Conservation (phyloP, 768 basidiomycete species). For the Stropharia rugosoannulata region DNA sequence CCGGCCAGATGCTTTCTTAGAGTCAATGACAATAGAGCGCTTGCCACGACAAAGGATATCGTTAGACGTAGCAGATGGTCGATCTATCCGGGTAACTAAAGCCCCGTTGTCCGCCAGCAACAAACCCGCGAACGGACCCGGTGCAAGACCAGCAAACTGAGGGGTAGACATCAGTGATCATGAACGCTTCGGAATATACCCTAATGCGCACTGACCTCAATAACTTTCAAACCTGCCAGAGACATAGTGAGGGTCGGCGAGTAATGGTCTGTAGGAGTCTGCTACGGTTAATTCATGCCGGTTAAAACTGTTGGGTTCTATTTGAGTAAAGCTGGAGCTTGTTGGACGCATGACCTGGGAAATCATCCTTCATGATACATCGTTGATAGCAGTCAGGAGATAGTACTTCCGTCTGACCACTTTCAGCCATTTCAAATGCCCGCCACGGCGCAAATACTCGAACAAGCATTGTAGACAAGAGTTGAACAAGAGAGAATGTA, state of each 20-base stretch:
- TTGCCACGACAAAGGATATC: conserved; percentile 73
- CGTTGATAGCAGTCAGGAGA: conserved; percentile 10
- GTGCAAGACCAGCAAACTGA: conserved; percentile 82
- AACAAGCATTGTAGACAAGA: too few species aligned
- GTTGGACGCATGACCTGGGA: conserved; percentile 20
- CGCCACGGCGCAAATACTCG: neutral
- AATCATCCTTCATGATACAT: conserved; percentile 7
- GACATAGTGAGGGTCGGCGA: conserved; percentile 35
- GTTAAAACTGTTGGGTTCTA: conserved; percentile 16
- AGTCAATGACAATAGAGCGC: conserved; percentile 69
- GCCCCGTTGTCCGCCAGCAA: conserved; percentile 81
- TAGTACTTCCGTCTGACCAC: neutral
- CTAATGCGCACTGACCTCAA: conserved; percentile 36
- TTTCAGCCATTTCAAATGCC: neutral
- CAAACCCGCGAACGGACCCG: conserved; percentile 78
- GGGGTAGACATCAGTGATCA: neutral
- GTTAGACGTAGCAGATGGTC: conserved; percentile 39
- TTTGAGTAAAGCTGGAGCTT: conserved; percentile 11
- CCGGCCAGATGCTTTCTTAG: conserved; percentile 60
- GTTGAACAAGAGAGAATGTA: too few species aligned
- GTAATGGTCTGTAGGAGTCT: neutral
- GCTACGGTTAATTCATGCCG: conserved; percentile 19
- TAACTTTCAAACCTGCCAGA: conserved; percentile 46
- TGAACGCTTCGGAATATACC: neutral
- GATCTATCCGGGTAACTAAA: conserved; percentile 73